Base-by-base conservation (phyloP, 352 stramenopile genomes). In the Hyaloperonospora arabidopsidis region DNA sequence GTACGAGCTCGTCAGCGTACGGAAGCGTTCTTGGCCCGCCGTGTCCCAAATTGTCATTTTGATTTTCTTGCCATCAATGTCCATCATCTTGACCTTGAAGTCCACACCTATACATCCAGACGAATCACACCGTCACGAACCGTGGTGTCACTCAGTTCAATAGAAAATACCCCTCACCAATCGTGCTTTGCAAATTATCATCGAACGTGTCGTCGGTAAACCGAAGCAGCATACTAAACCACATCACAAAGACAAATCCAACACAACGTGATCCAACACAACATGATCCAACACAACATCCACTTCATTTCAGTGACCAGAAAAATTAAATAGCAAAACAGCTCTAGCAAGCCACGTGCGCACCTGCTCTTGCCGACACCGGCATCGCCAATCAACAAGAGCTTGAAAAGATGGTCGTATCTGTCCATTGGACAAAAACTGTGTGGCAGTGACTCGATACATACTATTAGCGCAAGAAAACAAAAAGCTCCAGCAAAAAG, bases 21-120 rank as follows among this genome's bases (percentile, higher is more conserved):
- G 88, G 70, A 99, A 99, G 38, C 95, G 89, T 68, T 99, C 96
- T 74, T 99, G 96, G 14, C 96, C 96, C 7, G 96, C 96, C 5
- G 96, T 99, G 79, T 99, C 96, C 96, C 96, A 99, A 63, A 99
- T 97, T 25, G 93, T 98, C 63, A 98, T 89, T 76, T 99, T 99
- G 61, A 98, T 95, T 54, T 87, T 87, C 70, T 97, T 98, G 49
- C 82, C 81, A 55, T 95, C 87, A 49, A 98, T 79, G 50, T 98
- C 87, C 66, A 98, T 87, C 75, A 98, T 96, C 69, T 98, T 98
- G 25, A 98, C 95, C 76, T 98, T 98, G 67, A 98, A 98, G 57
- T 98, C 95, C 40, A 97, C 88, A 52, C 86, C 86, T 87, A 36
- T 18, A 21, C 38, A 59, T 23, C 13, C 45, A 49, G 6, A 39